These are phyloP conservation scores for Fusarium virguliforme DNA, from an alignment of 2,329 filamentous ascomycete genomes.

Conservation along the genomic window DNA sequence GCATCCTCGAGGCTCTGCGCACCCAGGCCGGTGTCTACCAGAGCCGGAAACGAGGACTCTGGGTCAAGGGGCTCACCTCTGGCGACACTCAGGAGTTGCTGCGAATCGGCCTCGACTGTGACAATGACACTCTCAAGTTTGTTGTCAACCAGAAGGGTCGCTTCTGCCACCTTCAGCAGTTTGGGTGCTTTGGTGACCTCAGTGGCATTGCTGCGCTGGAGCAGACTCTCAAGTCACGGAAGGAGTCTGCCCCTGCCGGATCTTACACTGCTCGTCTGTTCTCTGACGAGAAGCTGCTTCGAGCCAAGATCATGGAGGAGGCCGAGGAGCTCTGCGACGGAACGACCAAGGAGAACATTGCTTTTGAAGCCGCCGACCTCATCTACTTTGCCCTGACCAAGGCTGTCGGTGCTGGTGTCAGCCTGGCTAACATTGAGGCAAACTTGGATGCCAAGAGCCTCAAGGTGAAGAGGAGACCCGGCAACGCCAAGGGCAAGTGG, in stretches of 20 bases:
- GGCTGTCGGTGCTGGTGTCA: slow-evolving; percentile 87
- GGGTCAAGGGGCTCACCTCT: slow-evolving; percentile 96
- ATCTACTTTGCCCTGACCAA: slow-evolving; percentile 97
- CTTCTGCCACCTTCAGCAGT: slow-evolving; percentile 95
- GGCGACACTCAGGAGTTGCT: slow-evolving; percentile 94
- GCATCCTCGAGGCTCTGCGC: slow-evolving; percentile 86
- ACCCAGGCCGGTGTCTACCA: slow-evolving; percentile 91
- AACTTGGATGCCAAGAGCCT: slow-evolving; percentile 95
- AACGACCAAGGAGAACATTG: slow-evolving; percentile 84
- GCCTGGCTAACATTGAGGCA: slow-evolving; percentile 88
- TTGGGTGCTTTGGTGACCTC: slow-evolving; percentile 92
- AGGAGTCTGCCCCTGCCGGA: slow-evolving; percentile 84
- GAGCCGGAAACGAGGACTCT: slow-evolving; percentile 93
- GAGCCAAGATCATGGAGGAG: slow-evolving; percentile 99
- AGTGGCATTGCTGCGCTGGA: slow-evolving; percentile 87
- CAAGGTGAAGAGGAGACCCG: slow-evolving; percentile 93
- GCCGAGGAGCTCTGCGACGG: slow-evolving; percentile 95
- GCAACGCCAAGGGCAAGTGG: slow-evolving; percentile 95
- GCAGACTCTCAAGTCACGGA: slow-evolving; percentile 87
- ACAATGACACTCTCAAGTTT: slow-evolving; percentile 92
- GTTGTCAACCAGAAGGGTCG: slow-evolving; percentile 90
- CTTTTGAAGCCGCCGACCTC: slow-evolving; percentile 94
- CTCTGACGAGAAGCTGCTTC: slow-evolving; percentile 88
- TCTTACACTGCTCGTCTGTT: slow-evolving; percentile 97
- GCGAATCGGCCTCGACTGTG: slow-evolving; percentile 89